phyloP scores from a whole-genome alignment of 441 rosid genomes.

The Syzygium malaccense region DNA sequence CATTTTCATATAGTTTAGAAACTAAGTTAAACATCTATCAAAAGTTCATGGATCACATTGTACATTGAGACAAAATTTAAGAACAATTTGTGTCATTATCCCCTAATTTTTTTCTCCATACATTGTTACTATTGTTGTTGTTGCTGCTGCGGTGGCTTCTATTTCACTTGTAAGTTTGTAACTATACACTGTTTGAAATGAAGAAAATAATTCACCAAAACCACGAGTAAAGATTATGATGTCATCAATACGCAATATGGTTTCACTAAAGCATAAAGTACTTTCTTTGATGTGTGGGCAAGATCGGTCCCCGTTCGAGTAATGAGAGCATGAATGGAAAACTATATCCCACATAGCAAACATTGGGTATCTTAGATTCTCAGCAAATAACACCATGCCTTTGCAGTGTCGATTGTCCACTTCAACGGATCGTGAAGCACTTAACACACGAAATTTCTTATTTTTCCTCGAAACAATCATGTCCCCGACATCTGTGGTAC shows the following conservation, averaged over 20 bases:
- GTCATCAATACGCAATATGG: background rate
- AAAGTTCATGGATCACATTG: no score
- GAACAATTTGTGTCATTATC: no score
- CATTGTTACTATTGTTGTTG: background rate
- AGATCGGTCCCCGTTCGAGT: background rate
- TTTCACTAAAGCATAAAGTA: background rate
- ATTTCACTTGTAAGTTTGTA: background rate
- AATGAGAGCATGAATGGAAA: background rate
- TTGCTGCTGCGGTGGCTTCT: background rate
- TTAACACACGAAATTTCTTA: background rate
- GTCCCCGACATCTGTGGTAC: background rate
- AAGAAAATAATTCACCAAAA: background rate
- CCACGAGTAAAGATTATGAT: background rate
- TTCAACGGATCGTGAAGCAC: background rate
- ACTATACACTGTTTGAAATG: background rate
- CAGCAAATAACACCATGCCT: background rate
- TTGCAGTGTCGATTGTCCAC: background rate
- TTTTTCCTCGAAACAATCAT: background rate
- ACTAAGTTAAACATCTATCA: no score
- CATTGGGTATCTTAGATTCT: background rate
- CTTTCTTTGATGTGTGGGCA: background rate
- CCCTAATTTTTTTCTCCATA: background rate
- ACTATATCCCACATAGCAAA: background rate
- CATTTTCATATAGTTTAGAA: no score
- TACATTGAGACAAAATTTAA: no score